Evolutionary conservation across 495 filamentous ascomycete species (phyloP).

Genomic region (Neurospora sp.): DNA sequence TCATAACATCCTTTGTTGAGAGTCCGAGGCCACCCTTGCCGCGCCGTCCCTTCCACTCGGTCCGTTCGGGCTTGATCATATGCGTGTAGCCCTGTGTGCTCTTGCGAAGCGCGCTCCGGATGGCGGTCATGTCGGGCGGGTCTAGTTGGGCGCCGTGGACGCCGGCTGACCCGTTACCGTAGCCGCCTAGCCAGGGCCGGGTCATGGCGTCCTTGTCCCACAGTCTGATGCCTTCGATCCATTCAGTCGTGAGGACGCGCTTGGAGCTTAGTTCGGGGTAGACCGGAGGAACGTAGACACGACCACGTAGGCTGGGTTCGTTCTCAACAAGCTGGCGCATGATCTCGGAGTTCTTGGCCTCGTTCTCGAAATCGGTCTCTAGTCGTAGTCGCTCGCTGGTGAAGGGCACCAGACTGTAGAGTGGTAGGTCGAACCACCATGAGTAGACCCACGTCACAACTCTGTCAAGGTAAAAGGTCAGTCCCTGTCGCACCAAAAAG

Average conservation of each 20-base stretch:
- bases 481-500: conserved; percentile 2
- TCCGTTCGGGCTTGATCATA: conserved; percentile 66
- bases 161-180: conserved; percentile 65
- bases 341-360: conserved; percentile 75
- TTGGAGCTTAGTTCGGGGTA: conserved; percentile 73
- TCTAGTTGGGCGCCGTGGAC: conserved; percentile 59
- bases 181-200: conserved; percentile 64
- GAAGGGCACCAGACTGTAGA: conserved; percentile 82
- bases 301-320: conserved; percentile 64
- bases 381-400: conserved; percentile 77
- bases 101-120: conserved; percentile 31
- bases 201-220: conserved; percentile 80
- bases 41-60: conserved; percentile 63
- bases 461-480: conserved; percentile 24
- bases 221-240: conserved; percentile 88
- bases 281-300: conserved; percentile 82
- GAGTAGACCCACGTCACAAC: conserved; percentile 70
- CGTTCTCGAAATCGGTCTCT: conserved; percentile 89
- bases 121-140: conserved; percentile 31
- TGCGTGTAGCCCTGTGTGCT: conserved; percentile 30
- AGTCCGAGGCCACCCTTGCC: conserved; percentile 73
- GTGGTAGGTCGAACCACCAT: conserved; percentile 73
- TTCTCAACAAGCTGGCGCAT: conserved; percentile 70
- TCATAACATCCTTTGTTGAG: conserved; percentile 77
- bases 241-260: conserved; percentile 89